phyloP scores from a whole-genome alignment of 78 protist genomes.

The Protostelium mycophagum region DNA sequence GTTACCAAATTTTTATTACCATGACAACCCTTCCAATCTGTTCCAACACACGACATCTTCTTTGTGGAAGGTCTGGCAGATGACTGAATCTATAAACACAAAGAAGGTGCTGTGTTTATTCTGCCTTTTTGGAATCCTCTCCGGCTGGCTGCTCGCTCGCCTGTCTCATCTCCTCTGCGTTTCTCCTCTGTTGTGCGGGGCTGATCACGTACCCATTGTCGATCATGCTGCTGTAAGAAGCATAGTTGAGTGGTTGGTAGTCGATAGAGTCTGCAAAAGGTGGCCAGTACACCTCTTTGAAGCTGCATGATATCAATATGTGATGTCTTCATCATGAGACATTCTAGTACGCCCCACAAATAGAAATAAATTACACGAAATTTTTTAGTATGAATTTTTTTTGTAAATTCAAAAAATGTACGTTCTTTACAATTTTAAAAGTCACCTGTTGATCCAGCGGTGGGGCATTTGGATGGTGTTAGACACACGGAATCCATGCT shows the following conservation, averaged over 20 bases:
- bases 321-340: too few species aligned
- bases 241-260: neutral
- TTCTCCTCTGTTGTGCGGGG: neutral
- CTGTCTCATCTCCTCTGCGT: neutral
- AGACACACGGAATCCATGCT: neutral
- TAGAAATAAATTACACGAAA: too few species aligned
- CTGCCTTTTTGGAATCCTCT: neutral
- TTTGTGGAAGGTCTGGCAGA: too few species aligned
- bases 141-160: neutral
- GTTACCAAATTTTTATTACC: too few species aligned
- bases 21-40: too few species aligned
- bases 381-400: too few species aligned
- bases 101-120: neutral
- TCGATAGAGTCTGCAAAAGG: neutral
- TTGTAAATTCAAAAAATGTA: too few species aligned
- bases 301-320: too few species aligned
- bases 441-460: neutral
- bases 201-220: neutral
- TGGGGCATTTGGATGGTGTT: neutral
- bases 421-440: too few species aligned
- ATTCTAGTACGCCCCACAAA: too few species aligned
- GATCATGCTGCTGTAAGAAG: neutral
- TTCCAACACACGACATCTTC: too few species aligned
- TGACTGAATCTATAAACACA: too few species aligned
- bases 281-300: neutral